These are phyloP conservation scores for Candida glucosophila DNA, from an alignment of 1,139 yeast genomes.

Conservation along the genomic window DNA sequence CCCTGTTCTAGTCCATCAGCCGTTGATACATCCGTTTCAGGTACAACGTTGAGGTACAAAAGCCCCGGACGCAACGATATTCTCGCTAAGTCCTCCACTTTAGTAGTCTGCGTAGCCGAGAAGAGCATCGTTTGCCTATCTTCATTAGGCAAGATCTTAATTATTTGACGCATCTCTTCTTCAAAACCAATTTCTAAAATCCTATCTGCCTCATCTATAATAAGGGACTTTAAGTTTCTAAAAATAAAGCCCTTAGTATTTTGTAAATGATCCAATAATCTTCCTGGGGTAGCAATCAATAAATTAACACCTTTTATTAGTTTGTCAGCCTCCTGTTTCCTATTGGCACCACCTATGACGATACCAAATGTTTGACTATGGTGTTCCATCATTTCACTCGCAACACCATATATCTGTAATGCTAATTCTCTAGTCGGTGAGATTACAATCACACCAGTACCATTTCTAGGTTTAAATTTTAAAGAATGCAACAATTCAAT, in stretches of 20 bases:
- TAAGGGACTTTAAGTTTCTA: conserved; percentile 86
- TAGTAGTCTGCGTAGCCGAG: conserved; percentile 97
- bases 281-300: conserved; percentile 94
- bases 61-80: conserved; percentile 95
- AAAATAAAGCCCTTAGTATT: conserved; percentile 91
- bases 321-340: conserved; percentile 95
- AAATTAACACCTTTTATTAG: conserved; percentile 87
- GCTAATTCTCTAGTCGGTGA: conserved; percentile 91
- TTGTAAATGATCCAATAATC: conserved; percentile 91
- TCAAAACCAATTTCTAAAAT: conserved; percentile 96
- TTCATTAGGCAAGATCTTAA: conserved; percentile 85
- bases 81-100: conserved; percentile 96
- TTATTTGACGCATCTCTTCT: conserved; percentile 96
- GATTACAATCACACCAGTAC: conserved; percentile 78
- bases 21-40: conserved; percentile 74
- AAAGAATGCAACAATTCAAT: conserved; percentile 83
- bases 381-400: conserved; percentile 82
- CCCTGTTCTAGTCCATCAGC: conserved; percentile 98
- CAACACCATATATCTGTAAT: conserved; percentile 93
- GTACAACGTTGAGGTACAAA: conserved; percentile 87
- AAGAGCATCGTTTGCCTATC: conserved; percentile 95
- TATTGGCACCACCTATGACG: conserved; percentile 96
- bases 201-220: conserved; percentile 96
- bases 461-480: conserved; percentile 84
- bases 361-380: conserved; percentile 94